These are phyloP conservation scores for Chaetomidium leptoderma DNA, from an alignment of 495 filamentous ascomycete species.

Conservation along the genomic window DNA sequence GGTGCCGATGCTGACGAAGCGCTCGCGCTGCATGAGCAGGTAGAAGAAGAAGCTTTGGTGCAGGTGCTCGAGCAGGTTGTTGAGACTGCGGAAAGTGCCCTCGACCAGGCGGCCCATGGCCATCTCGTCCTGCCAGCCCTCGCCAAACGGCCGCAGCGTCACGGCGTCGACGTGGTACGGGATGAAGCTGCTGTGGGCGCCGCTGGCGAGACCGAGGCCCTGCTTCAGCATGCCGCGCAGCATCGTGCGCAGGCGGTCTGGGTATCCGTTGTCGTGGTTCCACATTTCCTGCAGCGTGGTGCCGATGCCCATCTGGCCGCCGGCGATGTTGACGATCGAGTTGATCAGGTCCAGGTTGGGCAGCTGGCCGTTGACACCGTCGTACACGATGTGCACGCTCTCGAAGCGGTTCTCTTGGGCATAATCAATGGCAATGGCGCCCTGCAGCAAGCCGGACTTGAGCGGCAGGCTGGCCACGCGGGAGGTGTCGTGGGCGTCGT, in stretches of 20 bases:
- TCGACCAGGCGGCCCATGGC: conserved; percentile 84
- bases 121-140: conserved; percentile 98
- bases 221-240: conserved; percentile 90
- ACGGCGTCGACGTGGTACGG: conserved; percentile 97
- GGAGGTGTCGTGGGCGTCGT: conserved; percentile 68
- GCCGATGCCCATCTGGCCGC: conserved; percentile 87
- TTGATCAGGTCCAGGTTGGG: conserved; percentile 96
- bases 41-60: conserved; percentile 99
- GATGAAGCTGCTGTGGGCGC: conserved; percentile 91
- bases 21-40: conserved; percentile 78
- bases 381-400: conserved; percentile 84
- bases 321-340: conserved; percentile 81
- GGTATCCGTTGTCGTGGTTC: conserved; percentile 76
- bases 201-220: conserved; percentile 81
- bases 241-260: conserved; percentile 81
- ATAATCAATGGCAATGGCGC: conserved; percentile 90
- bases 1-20: conserved; percentile 97
- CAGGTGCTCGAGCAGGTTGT: conserved; percentile 93
- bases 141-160: conserved; percentile 80
- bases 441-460: conserved; percentile 90
- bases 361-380: conserved; percentile 92
- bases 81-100: conserved; percentile 82
- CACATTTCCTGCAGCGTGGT: conserved; percentile 81
- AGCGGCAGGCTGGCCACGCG: conserved; percentile 73
- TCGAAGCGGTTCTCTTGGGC: conserved; percentile 78